Evolutionary conservation across 176 grass and related monocot genomes (phyloP).

Genomic region (Pontederia crassipes): DNA sequence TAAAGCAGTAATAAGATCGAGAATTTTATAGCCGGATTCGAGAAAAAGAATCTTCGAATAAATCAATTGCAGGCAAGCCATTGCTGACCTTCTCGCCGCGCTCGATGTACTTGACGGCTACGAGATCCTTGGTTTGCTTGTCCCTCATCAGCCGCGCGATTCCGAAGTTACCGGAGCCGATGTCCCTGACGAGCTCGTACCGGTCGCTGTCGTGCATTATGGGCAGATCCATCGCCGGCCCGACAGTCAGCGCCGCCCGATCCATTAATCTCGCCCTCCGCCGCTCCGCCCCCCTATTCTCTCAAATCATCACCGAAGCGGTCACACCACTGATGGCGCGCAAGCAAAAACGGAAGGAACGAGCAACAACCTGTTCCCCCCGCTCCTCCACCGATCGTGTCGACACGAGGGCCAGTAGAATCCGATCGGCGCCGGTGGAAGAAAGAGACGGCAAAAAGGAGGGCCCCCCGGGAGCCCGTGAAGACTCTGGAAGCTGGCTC

Average conservation of each 20-base stretch:
- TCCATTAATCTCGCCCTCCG: neutral
- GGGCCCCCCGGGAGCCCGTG: too few relatives aligned
- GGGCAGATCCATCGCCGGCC: constrained; percentile 17
- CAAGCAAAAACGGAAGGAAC: too few relatives aligned
- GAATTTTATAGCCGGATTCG: neutral
- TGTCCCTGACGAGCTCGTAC: constrained; percentile 20
- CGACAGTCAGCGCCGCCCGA: constrained; percentile 12
- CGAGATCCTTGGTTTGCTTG: constrained; percentile 7
- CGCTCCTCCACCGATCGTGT: too few relatives aligned
- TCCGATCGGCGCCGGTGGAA: too few relatives aligned
- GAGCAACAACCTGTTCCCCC: too few relatives aligned
- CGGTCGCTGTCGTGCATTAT: constrained; percentile 24
- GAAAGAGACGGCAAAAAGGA: too few relatives aligned
- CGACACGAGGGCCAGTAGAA: too few relatives aligned
- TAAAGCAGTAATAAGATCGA: neutral
- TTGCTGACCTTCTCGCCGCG: constrained; percentile 9
- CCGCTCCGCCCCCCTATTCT: neutral
- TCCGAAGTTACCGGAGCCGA: constrained; percentile 12
- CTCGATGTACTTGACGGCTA: constrained; percentile 18
- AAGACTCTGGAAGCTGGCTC: too few relatives aligned
- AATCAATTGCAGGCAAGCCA: neutral
- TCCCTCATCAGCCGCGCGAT: constrained; percentile 18
- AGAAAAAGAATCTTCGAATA: neutral
- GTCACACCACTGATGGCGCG: too few relatives aligned
- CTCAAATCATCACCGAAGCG: neutral